Conservation (phyloP, 2,329 filamentous ascomycete genomes). For the Colletotrichum acutatum region DNA sequence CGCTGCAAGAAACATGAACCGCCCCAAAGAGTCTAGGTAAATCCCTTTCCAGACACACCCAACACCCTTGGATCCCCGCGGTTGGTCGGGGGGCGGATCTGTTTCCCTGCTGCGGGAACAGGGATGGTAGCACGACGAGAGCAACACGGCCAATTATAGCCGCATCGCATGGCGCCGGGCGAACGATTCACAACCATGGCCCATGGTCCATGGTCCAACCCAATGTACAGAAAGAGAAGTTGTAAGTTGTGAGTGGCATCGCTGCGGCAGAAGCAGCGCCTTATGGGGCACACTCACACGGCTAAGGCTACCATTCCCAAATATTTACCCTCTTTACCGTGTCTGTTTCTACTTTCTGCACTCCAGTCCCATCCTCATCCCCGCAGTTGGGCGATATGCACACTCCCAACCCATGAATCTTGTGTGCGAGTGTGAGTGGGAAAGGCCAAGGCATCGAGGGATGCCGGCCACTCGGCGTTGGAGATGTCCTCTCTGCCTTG, state of each 20-base stretch:
- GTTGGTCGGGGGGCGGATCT: neutral
- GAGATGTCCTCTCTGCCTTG: slow-evolving; percentile 12
- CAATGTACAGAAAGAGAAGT: neutral
- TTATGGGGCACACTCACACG: neutral
- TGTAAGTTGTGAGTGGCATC: slow-evolving; percentile 3
- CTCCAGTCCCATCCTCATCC: neutral
- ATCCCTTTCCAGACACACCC: neutral
- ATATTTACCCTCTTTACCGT: neutral
- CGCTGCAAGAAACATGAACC: neutral
- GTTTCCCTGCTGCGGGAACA: slow-evolving; percentile 11
- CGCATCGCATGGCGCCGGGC: neutral
- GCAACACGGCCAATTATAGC: slow-evolving; percentile 23
- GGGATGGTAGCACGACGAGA: neutral
- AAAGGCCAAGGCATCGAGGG: neutral
- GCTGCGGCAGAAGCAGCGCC: neutral
- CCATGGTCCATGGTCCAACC: neutral
- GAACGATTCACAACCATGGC: neutral
- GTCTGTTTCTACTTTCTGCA: neutral
- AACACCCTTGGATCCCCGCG: neutral
- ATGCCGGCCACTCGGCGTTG: neutral
- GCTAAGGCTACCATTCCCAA: neutral
- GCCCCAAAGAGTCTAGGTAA: neutral
- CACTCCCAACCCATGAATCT: slow-evolving; percentile 10
- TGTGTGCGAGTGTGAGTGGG: neutral
- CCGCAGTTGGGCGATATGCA: slow-evolving; percentile 17